Evolutionary conservation across 257 asterid genomes (phyloP).

Genomic region (Echites panduratus): DNA sequence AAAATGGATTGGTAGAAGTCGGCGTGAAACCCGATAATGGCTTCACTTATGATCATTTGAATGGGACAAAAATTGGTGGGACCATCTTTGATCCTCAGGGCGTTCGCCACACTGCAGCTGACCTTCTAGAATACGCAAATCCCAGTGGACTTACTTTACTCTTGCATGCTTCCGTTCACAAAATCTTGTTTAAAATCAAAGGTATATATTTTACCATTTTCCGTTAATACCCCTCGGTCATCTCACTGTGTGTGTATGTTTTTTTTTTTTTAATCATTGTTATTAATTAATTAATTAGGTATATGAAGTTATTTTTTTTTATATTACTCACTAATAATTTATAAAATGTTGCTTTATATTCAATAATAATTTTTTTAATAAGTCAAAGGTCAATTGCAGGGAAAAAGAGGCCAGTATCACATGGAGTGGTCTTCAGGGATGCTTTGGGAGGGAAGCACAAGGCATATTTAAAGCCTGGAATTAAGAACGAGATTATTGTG

Average conservation of each 20-base stretch:
- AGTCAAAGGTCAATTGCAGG: background rate
- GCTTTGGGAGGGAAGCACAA: constrained; percentile 46
- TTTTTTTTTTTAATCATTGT: too few species aligned
- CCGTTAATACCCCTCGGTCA: too few species aligned
- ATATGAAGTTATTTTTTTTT: too few species aligned
- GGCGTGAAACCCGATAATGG: constrained; percentile 62
- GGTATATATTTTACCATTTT: too few species aligned
- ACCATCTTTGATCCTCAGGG: constrained; percentile 55
- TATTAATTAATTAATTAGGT: too few species aligned
- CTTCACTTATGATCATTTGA: constrained; percentile 62
- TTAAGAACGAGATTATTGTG: constrained; percentile 56
- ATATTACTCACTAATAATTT: too few species aligned
- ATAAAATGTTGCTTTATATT: too few species aligned
- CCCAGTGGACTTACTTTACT: constrained; percentile 52
- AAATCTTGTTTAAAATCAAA: constrained; percentile 40
- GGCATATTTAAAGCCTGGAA: constrained; percentile 51
- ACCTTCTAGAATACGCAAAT: constrained; percentile 58
- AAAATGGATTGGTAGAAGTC: constrained; percentile 50
- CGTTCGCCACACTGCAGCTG: constrained; percentile 71
- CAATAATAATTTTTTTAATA: too few species aligned
- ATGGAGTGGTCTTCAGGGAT: constrained; percentile 71
- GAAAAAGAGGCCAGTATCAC: constrained; percentile 44
- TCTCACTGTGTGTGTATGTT: too few species aligned
- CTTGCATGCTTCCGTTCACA: constrained; percentile 65
- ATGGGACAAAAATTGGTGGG: constrained; percentile 76